These are phyloP conservation scores for Alternaria sp. DNA, from an alignment of 2,329 filamentous ascomycete genomes.

Conservation along the genomic window DNA sequence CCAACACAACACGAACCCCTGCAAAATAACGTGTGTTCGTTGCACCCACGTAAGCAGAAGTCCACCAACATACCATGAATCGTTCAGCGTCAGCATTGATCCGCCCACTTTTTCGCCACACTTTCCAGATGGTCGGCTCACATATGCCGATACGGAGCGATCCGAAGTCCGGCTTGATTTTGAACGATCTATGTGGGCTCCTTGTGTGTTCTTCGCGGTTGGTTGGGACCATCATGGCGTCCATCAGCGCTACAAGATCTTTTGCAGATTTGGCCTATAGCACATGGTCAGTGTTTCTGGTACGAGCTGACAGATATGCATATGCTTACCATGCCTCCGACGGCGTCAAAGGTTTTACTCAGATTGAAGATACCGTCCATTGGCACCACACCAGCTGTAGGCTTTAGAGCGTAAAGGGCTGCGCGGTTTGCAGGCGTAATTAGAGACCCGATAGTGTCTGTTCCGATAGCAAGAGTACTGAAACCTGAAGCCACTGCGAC, in stretches of 20 bases:
- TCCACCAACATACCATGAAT: constrained; percentile 44
- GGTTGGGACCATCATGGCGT: constrained; percentile 44
- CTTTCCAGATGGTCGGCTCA: constrained; percentile 47
- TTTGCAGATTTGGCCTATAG: constrained; percentile 46
- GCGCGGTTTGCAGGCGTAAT: constrained; percentile 52
- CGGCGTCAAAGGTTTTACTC: constrained; percentile 46
- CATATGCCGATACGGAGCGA: constrained; percentile 47
- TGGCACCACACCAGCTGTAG: constrained; percentile 46
- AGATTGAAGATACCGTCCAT: constrained; percentile 49
- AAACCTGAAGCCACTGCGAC: constrained; percentile 53
- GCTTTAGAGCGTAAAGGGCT: constrained; percentile 52
- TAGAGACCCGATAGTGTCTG: constrained; percentile 52
- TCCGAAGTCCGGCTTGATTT: constrained; percentile 44
- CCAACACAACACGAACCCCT: constrained; percentile 8
- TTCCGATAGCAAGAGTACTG: constrained; percentile 51
- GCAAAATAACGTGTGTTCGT: not conserved
- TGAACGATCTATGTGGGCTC: constrained; percentile 36
- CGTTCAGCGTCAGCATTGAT: constrained; percentile 48
- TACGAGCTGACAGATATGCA: not conserved
- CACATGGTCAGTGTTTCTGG: constrained; percentile 5
- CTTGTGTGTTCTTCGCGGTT: constrained; percentile 35
- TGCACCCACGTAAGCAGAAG: constrained; percentile 5
- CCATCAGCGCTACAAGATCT: constrained; percentile 44
- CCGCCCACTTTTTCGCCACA: constrained; percentile 45
- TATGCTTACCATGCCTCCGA: constrained; percentile 43